These are phyloP conservation scores for Aspergillus ustus DNA, from an alignment of 2,329 filamentous ascomycete genomes.

Conservation along the genomic window DNA sequence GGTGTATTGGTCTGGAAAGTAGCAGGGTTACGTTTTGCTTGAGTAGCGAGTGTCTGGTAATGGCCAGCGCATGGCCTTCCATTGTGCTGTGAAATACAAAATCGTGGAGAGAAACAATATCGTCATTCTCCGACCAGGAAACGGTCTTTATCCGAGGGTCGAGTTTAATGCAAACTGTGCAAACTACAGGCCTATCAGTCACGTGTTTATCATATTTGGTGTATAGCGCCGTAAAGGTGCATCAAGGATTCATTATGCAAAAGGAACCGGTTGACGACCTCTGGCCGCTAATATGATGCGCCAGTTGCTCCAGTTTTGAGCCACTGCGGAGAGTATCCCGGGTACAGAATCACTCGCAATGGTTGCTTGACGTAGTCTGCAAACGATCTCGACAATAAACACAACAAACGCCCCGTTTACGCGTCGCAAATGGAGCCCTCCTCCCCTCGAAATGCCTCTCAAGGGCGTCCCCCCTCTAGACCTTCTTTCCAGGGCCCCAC, in stretches of 20 bases:
- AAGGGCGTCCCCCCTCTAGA: constrained; percentile 41
- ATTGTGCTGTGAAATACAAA: constrained; percentile 24
- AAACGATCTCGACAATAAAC: constrained; percentile 60
- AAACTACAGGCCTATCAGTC: constrained; percentile 31
- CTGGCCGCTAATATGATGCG: constrained; percentile 4
- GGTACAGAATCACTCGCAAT: constrained; percentile 4
- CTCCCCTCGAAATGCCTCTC: constrained; percentile 24
- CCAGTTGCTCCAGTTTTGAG: not conserved
- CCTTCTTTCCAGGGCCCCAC: constrained; percentile 71
- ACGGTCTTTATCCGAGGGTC: constrained; percentile 13
- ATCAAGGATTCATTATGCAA: not conserved
- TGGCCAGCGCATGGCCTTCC: constrained; percentile 29
- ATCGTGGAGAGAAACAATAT: constrained; percentile 17
- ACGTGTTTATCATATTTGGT: not conserved
- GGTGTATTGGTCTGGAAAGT: constrained; percentile 3
- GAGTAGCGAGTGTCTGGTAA: constrained; percentile 25
- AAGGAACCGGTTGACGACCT: not conserved
- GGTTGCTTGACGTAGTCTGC: constrained; percentile 42
- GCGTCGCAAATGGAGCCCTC: constrained; percentile 45
- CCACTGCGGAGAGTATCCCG: not conserved
- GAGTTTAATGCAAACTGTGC: constrained; percentile 38
- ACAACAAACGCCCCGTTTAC: constrained; percentile 48
- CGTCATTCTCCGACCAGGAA: constrained; percentile 4
- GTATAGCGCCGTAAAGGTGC: too few relatives aligned
- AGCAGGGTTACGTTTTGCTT: constrained; percentile 10